Evolutionary conservation across 768 basidiomycete genomes (phyloP), one percentile per base, ranked within the genome.

Genomic region (Calocybe gangraenosa): DNA sequence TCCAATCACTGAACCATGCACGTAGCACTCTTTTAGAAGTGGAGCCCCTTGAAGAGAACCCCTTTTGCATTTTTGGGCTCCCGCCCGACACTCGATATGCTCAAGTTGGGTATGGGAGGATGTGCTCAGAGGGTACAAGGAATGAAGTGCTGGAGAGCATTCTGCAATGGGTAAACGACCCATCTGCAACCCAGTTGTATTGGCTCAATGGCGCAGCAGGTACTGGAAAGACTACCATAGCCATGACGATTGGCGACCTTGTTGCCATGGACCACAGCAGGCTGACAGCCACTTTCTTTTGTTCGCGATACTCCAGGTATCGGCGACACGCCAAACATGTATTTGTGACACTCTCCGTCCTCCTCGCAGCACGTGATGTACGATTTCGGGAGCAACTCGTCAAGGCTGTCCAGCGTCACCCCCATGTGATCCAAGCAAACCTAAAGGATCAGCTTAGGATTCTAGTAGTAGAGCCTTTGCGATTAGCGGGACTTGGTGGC

Each of bases 151-250:
- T 52, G 23, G 51, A 52, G 40, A 47, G 40, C 14, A 30, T 52
- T 28, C 36, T 52, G 15, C 36, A 30, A 14, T 52, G 51, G 51
- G 36, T 28, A n/a, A 52, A 52, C 23, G 47, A 49, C 28, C 25
- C 37, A 25, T 41, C 37, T 21, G 32, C 40, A 3, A 42, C 34
- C 10, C 51, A 49, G 19, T 21, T 58, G 10, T 57, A 51, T 41
- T 57, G 55, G 52, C 46, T 58, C 9, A 52, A 57, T 28, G 55
- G 57, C n/a, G 53, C 47, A 31, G 57, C 53, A 1, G 57, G 57
- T 2, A 55, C 48, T 15, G 57, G 57, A 28, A 58, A 58, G 42
- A 54, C 57, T 2, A 50, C 53, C 7, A 52, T 58, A 22, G 49
- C 51, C 13, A 43, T 50, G 32, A 48, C 56, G 18, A 32, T 57